Evolutionary conservation across 202 grass and related monocot species (phyloP).

Genomic region (Setaria viridis): DNA sequence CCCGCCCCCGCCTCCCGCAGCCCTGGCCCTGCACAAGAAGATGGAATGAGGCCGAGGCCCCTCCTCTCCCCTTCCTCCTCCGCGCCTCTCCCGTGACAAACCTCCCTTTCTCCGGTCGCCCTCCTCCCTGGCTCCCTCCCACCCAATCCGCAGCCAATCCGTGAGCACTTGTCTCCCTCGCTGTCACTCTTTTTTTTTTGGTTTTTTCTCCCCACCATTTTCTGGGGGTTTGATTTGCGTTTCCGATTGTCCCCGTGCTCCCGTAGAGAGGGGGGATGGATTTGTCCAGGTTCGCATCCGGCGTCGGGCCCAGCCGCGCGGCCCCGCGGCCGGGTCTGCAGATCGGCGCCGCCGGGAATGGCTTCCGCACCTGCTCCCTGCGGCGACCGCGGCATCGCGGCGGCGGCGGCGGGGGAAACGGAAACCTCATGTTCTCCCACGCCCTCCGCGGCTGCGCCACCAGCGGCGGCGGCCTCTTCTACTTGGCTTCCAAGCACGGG

Average conservation of each 20-base stretch:
- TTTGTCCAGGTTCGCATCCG: slow-evolving; percentile 52
- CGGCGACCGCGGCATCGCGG: slow-evolving; percentile 29
- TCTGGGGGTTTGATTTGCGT: not conserved
- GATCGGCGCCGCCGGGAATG: slow-evolving; percentile 48
- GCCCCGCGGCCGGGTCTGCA: slow-evolving; percentile 30
- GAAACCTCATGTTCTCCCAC: slow-evolving; percentile 40
- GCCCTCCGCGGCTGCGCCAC: slow-evolving; percentile 41
- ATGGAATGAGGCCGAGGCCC: not conserved
- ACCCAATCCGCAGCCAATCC: slow-evolving; percentile 31
- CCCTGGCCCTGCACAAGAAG: not conserved
- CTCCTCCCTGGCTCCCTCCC: not conserved
- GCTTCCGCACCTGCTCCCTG: slow-evolving; percentile 39
- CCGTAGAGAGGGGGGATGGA: slow-evolving; percentile 42
- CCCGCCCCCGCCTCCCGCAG: not conserved
- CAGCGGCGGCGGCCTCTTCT: slow-evolving; percentile 12
- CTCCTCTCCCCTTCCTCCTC: not conserved
- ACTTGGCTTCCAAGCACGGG: slow-evolving; percentile 1
- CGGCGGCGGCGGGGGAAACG: not conserved
- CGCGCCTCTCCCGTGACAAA: slow-evolving; percentile 19
- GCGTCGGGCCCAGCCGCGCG: slow-evolving; percentile 32
- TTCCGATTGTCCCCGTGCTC: not conserved
- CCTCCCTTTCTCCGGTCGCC: not conserved
- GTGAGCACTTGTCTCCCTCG: not conserved
- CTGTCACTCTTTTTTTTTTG: not conserved
- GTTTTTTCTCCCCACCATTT: not conserved